These are phyloP conservation scores for Trichoderma gracile DNA, from an alignment of 2,329 filamentous ascomycete species.

Conservation along the genomic window DNA sequence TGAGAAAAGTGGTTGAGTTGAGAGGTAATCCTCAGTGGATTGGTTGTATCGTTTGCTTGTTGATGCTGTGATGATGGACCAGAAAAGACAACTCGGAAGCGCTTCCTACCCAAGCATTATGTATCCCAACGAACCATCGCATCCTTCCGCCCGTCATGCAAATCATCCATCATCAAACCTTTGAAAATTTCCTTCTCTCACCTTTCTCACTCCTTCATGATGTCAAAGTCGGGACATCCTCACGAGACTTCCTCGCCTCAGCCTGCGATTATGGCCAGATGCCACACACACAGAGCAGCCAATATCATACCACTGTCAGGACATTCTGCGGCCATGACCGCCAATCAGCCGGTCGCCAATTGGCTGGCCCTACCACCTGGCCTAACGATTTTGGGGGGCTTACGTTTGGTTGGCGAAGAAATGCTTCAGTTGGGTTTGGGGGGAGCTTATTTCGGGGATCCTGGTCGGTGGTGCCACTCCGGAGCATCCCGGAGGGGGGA, in stretches of 20 bases:
- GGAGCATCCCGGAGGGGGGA: conserved; percentile 16
- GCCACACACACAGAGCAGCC: not conserved
- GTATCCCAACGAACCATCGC: conserved; percentile 15
- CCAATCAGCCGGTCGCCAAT: conserved; percentile 6
- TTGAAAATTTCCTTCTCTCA: not conserved
- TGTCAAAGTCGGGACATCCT: conserved; percentile 18
- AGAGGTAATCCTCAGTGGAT: conserved; percentile 19
- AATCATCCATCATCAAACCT: not conserved
- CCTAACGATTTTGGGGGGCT: not conserved
- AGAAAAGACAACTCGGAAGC: not conserved
- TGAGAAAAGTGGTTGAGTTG: conserved; percentile 15
- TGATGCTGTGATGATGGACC: conserved; percentile 18
- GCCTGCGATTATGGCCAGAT: conserved; percentile 15
- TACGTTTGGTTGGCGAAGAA: not conserved
- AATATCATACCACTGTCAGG: conserved; percentile 26
- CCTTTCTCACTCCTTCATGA: not conserved
- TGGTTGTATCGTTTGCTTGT: conserved; percentile 8
- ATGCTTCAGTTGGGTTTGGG: not conserved
- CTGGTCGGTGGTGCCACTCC: conserved; percentile 24
- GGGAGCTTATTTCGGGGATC: not conserved
- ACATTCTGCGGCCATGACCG: conserved; percentile 10
- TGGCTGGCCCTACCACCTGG: not conserved
- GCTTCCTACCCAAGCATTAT: conserved; percentile 19
- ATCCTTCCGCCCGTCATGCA: conserved; percentile 14
- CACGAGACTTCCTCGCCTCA: conserved; percentile 3